Base-by-base conservation (phyloP, 305 asterid species). In the Fraxinus sp. region DNA sequence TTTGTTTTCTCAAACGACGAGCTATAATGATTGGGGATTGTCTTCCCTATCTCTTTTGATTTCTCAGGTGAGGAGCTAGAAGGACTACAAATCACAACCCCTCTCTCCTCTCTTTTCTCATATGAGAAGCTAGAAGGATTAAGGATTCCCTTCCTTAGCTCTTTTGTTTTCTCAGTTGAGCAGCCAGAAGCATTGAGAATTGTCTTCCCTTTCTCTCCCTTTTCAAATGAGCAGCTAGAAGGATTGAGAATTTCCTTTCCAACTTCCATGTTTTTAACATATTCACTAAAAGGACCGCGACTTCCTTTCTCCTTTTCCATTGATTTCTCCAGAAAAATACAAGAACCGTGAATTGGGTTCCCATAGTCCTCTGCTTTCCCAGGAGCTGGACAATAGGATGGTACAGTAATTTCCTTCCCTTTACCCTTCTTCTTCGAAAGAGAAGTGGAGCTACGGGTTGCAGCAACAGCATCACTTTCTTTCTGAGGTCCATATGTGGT, bases 381-480 rank as follows among this genome's bases (percentile, higher is more conserved):
- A 76, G 78, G 57, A 77, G 81, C 49, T 30, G 84, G 77, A 37
- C 82, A 81, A 80, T 73, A 82, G 55, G 62, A 55, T 46, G 84
- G 85, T 75, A 72, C 55, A 35, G 79, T 86, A 85, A 79, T 84
- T n/a, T 77, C 86, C 87, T 85, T 85, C 86, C 79, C 85, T 86
- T 86, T 85, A 80, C 80, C 87, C 79, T 84, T 71, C 76, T 5
- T 71, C 43, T 71, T 32, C 10, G n/a, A 14, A 24, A 37, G 52
- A 62, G 81, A 35, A 68, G 84, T 59, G 72, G 74, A 80, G 57
- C 81, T 79, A 72, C 2, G 57, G 73, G 80, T 79, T 72, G 49
- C 41, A 78, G 33, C 59, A 71, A 4, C 83, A 78, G 79, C 83
- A 78, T 79, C 85, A 49, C 41, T 82, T 66, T 79, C 87, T 77